Evolutionary conservation across 306 rosid species (phyloP).

Genomic region (Boehmeria nivea): DNA sequence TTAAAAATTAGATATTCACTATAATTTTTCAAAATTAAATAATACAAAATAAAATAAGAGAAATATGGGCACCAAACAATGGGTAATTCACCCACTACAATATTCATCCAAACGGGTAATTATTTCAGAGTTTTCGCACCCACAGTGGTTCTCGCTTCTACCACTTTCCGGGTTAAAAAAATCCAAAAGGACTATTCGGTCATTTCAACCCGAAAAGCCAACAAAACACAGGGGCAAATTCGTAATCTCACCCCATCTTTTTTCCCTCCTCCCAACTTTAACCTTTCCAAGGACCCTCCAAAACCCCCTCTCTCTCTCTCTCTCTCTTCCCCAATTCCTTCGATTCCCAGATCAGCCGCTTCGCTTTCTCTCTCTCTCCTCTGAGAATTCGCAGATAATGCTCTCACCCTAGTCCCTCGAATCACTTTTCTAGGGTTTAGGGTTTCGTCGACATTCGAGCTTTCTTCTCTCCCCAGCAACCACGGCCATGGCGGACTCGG

Average conservation of each 20-base stretch:
- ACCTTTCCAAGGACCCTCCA: not conserved
- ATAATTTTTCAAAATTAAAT: no score
- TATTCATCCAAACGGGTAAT: no score
- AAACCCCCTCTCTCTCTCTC: not conserved
- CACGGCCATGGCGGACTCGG: constrained; percentile 35
- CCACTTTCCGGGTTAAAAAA: no score
- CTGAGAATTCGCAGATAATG: not conserved
- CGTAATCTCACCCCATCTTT: not conserved
- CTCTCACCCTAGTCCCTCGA: not conserved
- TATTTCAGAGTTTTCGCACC: no score
- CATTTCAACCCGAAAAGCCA: not conserved
- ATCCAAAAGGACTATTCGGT: no score
- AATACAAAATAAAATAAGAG: no score
- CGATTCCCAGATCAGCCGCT: not conserved
- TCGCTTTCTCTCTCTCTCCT: not conserved
- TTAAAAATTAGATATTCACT: no score
- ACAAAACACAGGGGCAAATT: not conserved
- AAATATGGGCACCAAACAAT: no score
- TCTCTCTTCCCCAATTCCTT: not conserved
- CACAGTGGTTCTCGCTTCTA: no score
- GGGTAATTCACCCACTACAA: no score
- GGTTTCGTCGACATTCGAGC: not conserved
- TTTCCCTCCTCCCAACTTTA: constrained; percentile 4
- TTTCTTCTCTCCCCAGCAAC: not conserved
- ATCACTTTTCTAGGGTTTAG: not conserved